A percentile compares a stretch with the other conserved stretches of the same genome.
phyloP scores from a whole-genome alignment of 192 early-diverging fungal genomes.

The Coemansia umbellata region DNA sequence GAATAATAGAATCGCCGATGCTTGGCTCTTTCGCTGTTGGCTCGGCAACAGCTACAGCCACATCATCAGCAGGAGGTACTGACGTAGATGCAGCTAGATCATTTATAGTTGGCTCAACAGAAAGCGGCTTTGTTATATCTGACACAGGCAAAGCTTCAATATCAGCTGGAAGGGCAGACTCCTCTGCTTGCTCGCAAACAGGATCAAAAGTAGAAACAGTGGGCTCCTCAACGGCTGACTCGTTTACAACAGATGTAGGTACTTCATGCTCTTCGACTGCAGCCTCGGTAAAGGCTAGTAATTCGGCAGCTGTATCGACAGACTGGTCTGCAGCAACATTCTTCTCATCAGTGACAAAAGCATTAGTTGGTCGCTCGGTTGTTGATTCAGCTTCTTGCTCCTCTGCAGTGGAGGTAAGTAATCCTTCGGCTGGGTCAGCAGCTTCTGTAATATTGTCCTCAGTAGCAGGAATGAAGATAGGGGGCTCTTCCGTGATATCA shows the following conservation, averaged over 20 bases:
- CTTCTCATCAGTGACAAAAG: too few relatives aligned
- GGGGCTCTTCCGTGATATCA: not conserved
- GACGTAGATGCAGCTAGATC: not conserved
- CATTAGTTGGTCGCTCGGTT: too few relatives aligned
- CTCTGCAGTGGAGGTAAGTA: not conserved
- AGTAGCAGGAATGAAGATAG: not conserved
- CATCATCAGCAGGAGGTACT: not conserved
- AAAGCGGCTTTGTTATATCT: not conserved
- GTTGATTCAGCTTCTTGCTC: too few relatives aligned
- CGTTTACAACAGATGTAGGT: not conserved
- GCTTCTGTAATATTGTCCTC: not conserved
- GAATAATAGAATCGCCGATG: too few relatives aligned
- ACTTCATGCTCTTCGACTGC: not conserved
- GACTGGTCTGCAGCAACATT: too few relatives aligned
- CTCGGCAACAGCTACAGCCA: not conserved
- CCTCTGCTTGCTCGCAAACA: too few relatives aligned
- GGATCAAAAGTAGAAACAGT: not conserved
- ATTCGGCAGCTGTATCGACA: too few relatives aligned
- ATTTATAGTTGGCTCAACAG: not conserved
- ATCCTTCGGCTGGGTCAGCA: not conserved
- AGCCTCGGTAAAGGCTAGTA: too few relatives aligned
- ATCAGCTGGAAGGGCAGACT: too few relatives aligned
- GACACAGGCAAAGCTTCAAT: too few relatives aligned
- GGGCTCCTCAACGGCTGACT: not conserved
- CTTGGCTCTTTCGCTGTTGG: not conserved